Conservation (phyloP, 306 rosid genomes). For the Vigna unguiculata region DNA sequence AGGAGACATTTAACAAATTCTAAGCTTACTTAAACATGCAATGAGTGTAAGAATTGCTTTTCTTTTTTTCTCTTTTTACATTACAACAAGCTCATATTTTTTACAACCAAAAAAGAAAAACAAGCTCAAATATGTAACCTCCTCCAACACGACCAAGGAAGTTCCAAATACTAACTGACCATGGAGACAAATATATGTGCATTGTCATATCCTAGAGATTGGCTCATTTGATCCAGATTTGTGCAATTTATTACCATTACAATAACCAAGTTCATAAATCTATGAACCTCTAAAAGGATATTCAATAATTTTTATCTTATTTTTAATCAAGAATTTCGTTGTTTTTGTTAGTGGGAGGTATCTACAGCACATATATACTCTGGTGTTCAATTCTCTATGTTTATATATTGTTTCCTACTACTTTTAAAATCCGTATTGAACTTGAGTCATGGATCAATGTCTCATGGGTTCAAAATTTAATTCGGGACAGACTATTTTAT, state of each 20-base stretch:
- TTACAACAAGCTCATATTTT: constrained; percentile 77
- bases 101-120: too few relatives aligned
- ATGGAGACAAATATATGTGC: constrained; percentile 82
- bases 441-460: neutral
- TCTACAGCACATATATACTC: neutral
- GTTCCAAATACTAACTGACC: constrained; percentile 98
- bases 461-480: constrained; percentile 30
- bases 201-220: constrained; percentile 72
- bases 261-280: neutral
- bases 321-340: too few relatives aligned
- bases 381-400: neutral
- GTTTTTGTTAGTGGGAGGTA: constrained; percentile 11
- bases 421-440: neutral
- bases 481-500: constrained; percentile 25
- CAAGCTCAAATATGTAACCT: constrained; percentile 90
- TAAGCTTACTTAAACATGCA: neutral
- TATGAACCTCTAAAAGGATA: neutral
- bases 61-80: constrained; percentile 58
- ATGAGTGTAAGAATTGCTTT: constrained; percentile 13
- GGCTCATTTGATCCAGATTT: constrained; percentile 87
- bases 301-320: too few relatives aligned
- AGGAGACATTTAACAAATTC: neutral
- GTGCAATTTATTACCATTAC: neutral
- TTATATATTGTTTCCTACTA: neutral
- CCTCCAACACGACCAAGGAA: constrained; percentile 97